Base-by-base conservation (phyloP, 495 filamentous ascomycete species). In the Penicillium coffeae region DNA sequence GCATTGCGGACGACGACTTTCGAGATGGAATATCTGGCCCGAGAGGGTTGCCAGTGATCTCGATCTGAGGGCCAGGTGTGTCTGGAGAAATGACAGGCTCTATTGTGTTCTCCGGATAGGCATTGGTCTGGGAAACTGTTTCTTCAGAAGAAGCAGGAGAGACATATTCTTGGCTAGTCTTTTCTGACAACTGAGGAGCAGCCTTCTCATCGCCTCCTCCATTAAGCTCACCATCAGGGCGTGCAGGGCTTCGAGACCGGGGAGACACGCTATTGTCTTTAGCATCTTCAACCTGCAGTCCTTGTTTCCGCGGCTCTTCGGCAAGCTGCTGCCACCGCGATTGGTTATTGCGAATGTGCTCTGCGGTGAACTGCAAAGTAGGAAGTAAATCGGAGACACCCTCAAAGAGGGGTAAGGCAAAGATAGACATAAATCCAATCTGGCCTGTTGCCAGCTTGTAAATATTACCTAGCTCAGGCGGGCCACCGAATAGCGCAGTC, bases 371-470 rank as follows among this genome's bases (percentile, higher is more conserved):
- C 30, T 75, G 70, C 82, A 98, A 84, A 18, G 77, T 79, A 6
- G 93, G 90, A 42, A 97, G 68, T 34, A 97, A 80, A 45, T 94
- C 84, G 20, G 87, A 81, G 14, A 96, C 82, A 18, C 82, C 86
- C 51, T 90, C 83, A 60, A 98, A 98, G 0, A 98, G 77, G 0
- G 93, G 93, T 30, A 87, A 77, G 16, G 92, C 93, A 62, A 97
- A 97, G 49, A 96, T 78, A 46, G 86, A 93, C 87, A 98, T 96
- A 71, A 98, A 98, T 21, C 86, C 83, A 55, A 95, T 86, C 68
- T 98, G 94, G 10, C 89, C 85, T 25, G 85, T 84, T 42, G 83
- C 86, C n/a, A 96, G 77, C 35, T 91, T 90, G 62, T 83, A 77
- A 8, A 90, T 56, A 43, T 89, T 85, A 44, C 92, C 90, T 40